Percentiles rank a stretch among this genome's conserved stretches.
Conservation (phyloP, 2,329 filamentous ascomycete species). For the Phyllachora maydis region DNA sequence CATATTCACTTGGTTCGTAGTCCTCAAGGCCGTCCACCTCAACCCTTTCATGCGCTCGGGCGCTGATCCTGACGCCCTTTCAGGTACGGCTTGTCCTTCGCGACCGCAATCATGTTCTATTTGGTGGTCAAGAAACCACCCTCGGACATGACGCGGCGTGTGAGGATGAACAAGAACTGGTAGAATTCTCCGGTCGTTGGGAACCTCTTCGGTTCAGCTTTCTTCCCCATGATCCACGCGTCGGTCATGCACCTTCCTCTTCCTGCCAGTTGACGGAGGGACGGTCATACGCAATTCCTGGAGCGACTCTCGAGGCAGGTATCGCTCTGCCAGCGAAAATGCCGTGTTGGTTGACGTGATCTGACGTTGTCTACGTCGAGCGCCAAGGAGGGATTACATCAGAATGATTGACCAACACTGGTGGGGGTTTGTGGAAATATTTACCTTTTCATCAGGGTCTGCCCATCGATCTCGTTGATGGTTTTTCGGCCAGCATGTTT, state of each 20-base stretch:
- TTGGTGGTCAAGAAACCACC: constrained; percentile 83
- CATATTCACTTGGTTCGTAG: constrained; percentile 70
- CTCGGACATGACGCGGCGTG: constrained; percentile 47
- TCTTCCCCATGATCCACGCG: too few species aligned
- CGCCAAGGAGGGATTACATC: too few species aligned
- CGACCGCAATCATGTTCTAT: constrained; percentile 89
- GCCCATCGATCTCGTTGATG: constrained; percentile 69
- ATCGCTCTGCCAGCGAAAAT: too few species aligned
- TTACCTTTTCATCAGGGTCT: constrained; percentile 71
- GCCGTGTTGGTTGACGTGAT: too few species aligned
- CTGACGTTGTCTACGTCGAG: too few species aligned
- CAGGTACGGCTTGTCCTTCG: constrained; percentile 71
- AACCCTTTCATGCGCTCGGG: neutral
- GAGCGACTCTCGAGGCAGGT: too few species aligned
- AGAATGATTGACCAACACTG: too few species aligned
- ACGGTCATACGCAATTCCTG: too few species aligned
- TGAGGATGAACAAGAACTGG: constrained; percentile 61
- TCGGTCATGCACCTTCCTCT: too few species aligned
- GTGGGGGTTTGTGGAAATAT: too few species aligned
- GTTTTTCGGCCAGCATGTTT: constrained; percentile 65
- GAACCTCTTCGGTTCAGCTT: too few species aligned
- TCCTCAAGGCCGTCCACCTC: neutral
- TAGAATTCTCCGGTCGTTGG: constrained; percentile 14
- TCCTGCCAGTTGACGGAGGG: too few species aligned
- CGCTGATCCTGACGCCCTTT: constrained; percentile 2